These are phyloP conservation scores for Diaporthe sp. DNA, from an alignment of 2,329 filamentous ascomycete species.

Conservation along the genomic window DNA sequence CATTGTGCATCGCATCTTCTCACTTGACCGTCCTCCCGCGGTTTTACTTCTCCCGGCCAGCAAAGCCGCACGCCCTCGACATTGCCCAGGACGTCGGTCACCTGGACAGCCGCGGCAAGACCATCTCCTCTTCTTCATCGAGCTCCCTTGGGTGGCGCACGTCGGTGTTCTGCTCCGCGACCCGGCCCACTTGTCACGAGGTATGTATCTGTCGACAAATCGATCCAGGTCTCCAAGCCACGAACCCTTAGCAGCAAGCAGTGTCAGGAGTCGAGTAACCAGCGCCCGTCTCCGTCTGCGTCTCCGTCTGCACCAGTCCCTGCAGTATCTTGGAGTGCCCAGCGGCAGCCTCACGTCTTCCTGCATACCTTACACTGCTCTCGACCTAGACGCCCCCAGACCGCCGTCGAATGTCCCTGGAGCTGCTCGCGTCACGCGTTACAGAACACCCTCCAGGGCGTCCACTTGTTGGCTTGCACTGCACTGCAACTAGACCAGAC, in stretches of 20 bases:
- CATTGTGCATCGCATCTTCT: slow-evolving; percentile 37
- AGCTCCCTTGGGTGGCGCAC: background rate
- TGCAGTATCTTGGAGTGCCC: slow-evolving; percentile 42
- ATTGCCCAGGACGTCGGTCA: slow-evolving; percentile 8
- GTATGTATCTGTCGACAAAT: slow-evolving; percentile 9
- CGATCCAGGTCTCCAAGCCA: slow-evolving; percentile 18
- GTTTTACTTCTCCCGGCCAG: slow-evolving; percentile 23
- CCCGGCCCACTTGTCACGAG: slow-evolving; percentile 3
- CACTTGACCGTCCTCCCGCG: slow-evolving; percentile 6
- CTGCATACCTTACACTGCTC: slow-evolving; percentile 38
- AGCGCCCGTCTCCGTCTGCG: slow-evolving; percentile 26
- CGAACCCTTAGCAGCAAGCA: slow-evolving; percentile 18
- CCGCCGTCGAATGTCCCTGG: slow-evolving; percentile 31
- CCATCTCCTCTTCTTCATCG: slow-evolving; percentile 14
- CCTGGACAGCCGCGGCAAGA: slow-evolving; percentile 17
- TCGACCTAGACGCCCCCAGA: slow-evolving; percentile 43
- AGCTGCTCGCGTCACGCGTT: slow-evolving; percentile 29
- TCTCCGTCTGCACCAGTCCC: slow-evolving; percentile 39
- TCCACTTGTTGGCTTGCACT: slow-evolving; percentile 23
- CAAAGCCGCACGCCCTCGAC: slow-evolving; percentile 6
- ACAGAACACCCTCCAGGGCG: slow-evolving; percentile 11
- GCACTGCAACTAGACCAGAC: slow-evolving; percentile 18
- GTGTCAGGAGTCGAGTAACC: slow-evolving; percentile 29
- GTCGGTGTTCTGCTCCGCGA: background rate
- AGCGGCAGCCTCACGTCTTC: slow-evolving; percentile 44